Conservation (phyloP, 1,139 yeast species). For the Yamadazyma triangularis region DNA sequence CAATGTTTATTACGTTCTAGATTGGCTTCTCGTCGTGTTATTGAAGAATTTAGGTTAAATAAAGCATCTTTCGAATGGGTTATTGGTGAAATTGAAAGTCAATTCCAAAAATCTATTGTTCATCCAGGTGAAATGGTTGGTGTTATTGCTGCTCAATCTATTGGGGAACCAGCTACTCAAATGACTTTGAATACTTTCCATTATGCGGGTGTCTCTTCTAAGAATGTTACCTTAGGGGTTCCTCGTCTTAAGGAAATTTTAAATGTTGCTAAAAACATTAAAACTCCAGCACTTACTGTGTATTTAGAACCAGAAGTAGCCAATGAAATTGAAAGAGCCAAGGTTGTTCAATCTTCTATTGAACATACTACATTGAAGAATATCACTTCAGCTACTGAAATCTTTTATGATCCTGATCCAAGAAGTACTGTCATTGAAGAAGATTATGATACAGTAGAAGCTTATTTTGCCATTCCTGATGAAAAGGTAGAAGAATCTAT, state of each 20-base stretch:
- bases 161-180: conserved; percentile 99
- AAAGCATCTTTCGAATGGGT: conserved; percentile 94
- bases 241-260: conserved; percentile 99
- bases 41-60: conserved; percentile 85
- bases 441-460: conserved; percentile 95
- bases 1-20: conserved; percentile 91
- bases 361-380: conserved; percentile 94
- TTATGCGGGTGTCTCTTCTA: conserved; percentile 99
- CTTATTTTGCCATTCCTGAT: conserved; percentile 96
- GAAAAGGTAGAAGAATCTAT: conserved; percentile 92
- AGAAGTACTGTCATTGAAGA: conserved; percentile 92
- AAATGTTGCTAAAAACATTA: conserved; percentile 96
- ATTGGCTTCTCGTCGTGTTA: conserved; percentile 82
- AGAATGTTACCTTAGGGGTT: conserved; percentile 98
- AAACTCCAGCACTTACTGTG: conserved; percentile 96
- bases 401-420: conserved; percentile 97
- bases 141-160: conserved; percentile 97
- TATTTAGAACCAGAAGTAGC: conserved; percentile 79
- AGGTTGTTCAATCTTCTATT: conserved; percentile 91
- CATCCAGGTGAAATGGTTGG: conserved; percentile 99
- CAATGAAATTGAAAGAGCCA: conserved; percentile 87
- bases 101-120: conserved; percentile 87
- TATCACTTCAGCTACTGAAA: conserved; percentile 96
- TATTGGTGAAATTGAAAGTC: conserved; percentile 87
- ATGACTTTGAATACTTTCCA: conserved; percentile 99